These are phyloP conservation scores for Aspergillus quadrilineatus DNA, from an alignment of 2,329 filamentous ascomycete species.

Conservation along the genomic window DNA sequence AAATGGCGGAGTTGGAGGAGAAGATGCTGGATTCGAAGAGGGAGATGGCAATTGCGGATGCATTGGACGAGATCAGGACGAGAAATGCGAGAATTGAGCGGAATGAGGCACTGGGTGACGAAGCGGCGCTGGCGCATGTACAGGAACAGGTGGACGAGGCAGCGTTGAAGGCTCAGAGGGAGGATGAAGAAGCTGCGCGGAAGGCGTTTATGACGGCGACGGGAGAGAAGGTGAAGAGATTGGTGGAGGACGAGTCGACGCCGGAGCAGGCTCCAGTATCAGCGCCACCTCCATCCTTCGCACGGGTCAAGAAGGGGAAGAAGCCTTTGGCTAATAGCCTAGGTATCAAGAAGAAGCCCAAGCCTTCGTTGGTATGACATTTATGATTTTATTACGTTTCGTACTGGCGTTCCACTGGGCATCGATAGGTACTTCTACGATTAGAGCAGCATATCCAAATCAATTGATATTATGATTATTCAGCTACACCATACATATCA, in stretches of 20 bases:
- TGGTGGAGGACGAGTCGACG: conserved; percentile 52
- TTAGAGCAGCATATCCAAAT: background rate
- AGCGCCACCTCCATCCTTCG: conserved; percentile 61
- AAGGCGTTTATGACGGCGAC: conserved; percentile 70
- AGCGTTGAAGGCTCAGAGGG: conserved; percentile 66
- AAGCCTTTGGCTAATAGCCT: conserved; percentile 73
- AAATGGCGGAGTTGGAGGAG: conserved; percentile 91
- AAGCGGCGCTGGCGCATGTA: conserved; percentile 57
- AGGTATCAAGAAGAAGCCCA: conserved; percentile 86
- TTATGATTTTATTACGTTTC: background rate
- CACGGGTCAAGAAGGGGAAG: conserved; percentile 79
- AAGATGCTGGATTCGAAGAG: conserved; percentile 90
- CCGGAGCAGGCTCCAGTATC: conserved; percentile 35
- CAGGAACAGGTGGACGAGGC: conserved; percentile 58
- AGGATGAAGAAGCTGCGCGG: conserved; percentile 79
- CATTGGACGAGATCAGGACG: conserved; percentile 88
- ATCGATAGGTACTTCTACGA: background rate
- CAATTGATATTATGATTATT: conserved; percentile 1
- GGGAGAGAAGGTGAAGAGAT: conserved; percentile 53
- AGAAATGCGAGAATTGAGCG: conserved; percentile 85
- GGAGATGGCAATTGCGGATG: conserved; percentile 96
- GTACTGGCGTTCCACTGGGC: conserved; percentile 13
- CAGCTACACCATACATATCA: conserved; percentile 6
- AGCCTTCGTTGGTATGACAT: conserved; percentile 52
- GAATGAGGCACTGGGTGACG: conserved; percentile 65